Evolutionary conservation across 257 asterid genomes (phyloP).

Genomic region (Primulina tabacum): DNA sequence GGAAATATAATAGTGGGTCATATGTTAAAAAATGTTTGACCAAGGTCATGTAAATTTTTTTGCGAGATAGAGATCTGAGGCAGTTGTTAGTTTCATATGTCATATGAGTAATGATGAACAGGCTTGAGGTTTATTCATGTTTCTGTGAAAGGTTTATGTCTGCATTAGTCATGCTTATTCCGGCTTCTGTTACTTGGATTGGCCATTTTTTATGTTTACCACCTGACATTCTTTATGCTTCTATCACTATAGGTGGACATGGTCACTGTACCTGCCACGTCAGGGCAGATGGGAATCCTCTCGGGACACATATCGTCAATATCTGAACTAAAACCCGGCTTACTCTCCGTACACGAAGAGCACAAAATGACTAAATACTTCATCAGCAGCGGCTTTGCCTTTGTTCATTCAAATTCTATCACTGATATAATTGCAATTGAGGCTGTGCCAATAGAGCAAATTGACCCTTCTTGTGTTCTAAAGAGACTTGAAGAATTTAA

Average conservation of each 20-base stretch:
- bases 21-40: too few species aligned
- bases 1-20: too few species aligned
- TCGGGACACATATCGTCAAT: slow-evolving; percentile 56
- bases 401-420: slow-evolving; percentile 47
- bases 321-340: slow-evolving; percentile 58
- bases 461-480: slow-evolving; percentile 41
- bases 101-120: too few species aligned
- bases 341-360: slow-evolving; percentile 47
- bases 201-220: not conserved
- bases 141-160: not conserved
- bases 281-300: slow-evolving; percentile 59
- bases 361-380: slow-evolving; percentile 43
- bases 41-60: too few species aligned
- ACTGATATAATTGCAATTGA: slow-evolving; percentile 46
- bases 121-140: not conserved
- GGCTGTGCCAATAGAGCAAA: slow-evolving; percentile 48
- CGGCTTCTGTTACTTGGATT: not conserved
- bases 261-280: slow-evolving; percentile 49
- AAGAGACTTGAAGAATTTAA: slow-evolving; percentile 43
- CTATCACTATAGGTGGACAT: slow-evolving; percentile 47
- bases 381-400: slow-evolving; percentile 55
- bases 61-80: too few species aligned
- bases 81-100: not conserved
- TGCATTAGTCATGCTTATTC: not conserved
- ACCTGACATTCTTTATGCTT: not conserved